Conservation (phyloP, 176 grass and related monocot genomes). For the Poa pratensis region DNA sequence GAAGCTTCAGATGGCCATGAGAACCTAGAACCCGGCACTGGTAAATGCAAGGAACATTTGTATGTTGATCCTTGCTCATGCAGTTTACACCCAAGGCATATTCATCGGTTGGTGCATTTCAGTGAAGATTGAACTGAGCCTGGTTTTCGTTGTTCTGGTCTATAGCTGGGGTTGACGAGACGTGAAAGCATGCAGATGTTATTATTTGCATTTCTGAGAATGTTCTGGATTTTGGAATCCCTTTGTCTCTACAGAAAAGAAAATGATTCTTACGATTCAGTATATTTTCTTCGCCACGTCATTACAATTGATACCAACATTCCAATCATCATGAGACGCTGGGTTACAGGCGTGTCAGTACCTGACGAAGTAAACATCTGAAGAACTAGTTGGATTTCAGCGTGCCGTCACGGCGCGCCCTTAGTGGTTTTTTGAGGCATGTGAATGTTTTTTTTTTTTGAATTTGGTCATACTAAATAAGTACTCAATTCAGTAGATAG, state of each 20-base stretch:
- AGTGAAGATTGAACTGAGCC: background rate
- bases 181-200: background rate
- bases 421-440: no score
- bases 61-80: background rate
- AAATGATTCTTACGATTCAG: background rate
- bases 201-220: background rate
- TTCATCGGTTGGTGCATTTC: background rate
- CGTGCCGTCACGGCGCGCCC: no score
- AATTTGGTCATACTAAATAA: no score
- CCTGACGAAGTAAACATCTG: no score
- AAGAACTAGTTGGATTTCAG: no score
- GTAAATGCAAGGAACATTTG: background rate
- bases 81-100: background rate
- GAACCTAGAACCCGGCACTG: background rate
- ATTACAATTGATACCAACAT: background rate
- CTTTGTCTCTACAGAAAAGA: background rate
- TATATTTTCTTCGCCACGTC: background rate
- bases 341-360: no score
- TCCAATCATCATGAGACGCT: no score
- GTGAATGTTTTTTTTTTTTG: no score
- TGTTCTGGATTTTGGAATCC: background rate
- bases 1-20: slow-evolving; percentile 49
- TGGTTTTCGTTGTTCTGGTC: background rate
- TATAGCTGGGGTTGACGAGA: background rate
- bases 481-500: no score